Evolutionary conservation across 257 asterid genomes (phyloP).

Genomic region (Solanum pennellii): DNA sequence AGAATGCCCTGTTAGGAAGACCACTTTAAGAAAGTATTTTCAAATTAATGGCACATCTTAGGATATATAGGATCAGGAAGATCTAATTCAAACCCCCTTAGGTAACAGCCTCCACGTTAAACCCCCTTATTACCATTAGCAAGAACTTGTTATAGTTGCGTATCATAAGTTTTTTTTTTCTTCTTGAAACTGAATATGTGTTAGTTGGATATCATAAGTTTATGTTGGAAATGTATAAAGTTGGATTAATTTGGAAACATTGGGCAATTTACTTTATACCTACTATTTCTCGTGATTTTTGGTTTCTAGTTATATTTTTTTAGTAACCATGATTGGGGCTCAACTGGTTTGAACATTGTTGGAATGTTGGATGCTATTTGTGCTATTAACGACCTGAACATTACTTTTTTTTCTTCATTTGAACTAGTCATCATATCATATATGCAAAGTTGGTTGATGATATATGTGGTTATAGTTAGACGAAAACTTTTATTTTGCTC

Average conservation of each 20-base stretch:
- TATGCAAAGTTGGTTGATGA: background rate
- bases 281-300: background rate
- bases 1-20: background rate
- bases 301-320: background rate
- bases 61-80: background rate
- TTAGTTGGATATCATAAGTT: background rate
- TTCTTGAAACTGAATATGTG: background rate
- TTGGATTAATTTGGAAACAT: background rate
- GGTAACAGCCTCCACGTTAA: background rate
- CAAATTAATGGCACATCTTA: background rate
- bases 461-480: background rate
- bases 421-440: background rate
- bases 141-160: background rate
- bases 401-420: background rate
- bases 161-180: background rate
- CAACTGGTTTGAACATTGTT: background rate
- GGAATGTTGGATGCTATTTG: background rate
- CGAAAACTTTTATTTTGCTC: background rate
- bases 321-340: background rate
- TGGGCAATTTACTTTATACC: background rate
- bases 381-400: background rate
- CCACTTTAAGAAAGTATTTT: background rate
- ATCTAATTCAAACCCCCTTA: background rate
- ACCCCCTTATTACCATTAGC: background rate
- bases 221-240: background rate